Percentiles rank a stretch among this genome's conserved stretches.
phyloP scores from a whole-genome alignment of 164 flowering plant species.

The Platanus orientalis region DNA sequence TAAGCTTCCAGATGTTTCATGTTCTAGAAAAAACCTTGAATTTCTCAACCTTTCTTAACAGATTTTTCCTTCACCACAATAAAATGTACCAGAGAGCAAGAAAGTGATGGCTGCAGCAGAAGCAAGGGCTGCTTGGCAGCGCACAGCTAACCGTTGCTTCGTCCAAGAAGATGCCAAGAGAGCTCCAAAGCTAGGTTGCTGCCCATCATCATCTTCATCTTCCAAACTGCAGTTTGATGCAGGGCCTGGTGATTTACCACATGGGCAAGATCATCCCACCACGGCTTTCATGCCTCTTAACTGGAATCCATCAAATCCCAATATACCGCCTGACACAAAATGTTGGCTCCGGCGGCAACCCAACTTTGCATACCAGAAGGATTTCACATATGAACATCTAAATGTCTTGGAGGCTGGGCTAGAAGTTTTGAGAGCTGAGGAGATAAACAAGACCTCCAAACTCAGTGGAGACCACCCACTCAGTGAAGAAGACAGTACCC shows the following conservation, averaged over 20 bases:
- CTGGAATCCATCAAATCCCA: conserved; percentile 25
- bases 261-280: conserved; percentile 16
- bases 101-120: conserved; percentile 85
- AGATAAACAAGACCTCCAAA: conserved; percentile 11
- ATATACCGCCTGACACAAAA: conserved; percentile 31
- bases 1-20: not conserved
- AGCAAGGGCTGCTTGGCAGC: conserved; percentile 95
- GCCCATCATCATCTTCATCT: conserved; percentile 44
- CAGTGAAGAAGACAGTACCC: conserved; percentile 11
- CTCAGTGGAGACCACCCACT: conserved; percentile 7
- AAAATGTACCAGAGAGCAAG: conserved; percentile 19
- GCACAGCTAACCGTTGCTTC: conserved; percentile 82
- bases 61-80: conserved; percentile 7
- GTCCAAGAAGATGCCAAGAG: conserved; percentile 93
- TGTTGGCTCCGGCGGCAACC: conserved; percentile 52
- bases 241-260: conserved; percentile 19
- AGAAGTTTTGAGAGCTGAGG: conserved; percentile 18
- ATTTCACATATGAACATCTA: conserved; percentile 27
- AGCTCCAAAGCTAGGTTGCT: conserved; percentile 64
- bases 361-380: conserved; percentile 27
- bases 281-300: conserved; percentile 25
- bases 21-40: not conserved
- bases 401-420: conserved; percentile 33
- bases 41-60: not conserved
- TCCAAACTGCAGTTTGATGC: conserved; percentile 24